Percentiles rank a stretch among this genome's conserved stretches.
phyloP scores from a whole-genome alignment of 495 filamentous ascomycete genomes.

The Penicillium alfredii region DNA sequence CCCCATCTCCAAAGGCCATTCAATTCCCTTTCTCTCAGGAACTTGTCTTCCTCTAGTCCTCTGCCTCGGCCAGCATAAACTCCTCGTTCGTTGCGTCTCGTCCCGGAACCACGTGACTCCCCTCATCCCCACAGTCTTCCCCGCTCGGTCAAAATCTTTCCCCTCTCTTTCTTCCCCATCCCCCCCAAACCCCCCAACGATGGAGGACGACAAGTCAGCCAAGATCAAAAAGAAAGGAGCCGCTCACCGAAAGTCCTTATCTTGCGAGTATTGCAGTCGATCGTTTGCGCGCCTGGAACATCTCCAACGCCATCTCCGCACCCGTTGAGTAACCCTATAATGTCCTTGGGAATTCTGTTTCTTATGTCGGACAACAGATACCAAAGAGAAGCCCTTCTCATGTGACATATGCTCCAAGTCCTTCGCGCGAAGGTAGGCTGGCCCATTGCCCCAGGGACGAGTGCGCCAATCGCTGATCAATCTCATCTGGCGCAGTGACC shows the following conservation, averaged over 20 bases:
- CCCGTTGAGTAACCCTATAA: constrained; percentile 44
- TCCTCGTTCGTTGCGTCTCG: constrained; percentile 14
- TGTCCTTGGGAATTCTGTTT: constrained; percentile 7
- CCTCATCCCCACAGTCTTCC: constrained; percentile 29
- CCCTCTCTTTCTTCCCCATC: not conserved
- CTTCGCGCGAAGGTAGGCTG: constrained; percentile 47
- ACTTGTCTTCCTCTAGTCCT: too few relatives aligned
- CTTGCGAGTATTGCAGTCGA: constrained; percentile 46
- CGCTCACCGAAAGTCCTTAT: constrained; percentile 41
- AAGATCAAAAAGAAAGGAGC: constrained; percentile 43
- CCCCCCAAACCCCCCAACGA: constrained; percentile 9
- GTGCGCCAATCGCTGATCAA: constrained; percentile 28
- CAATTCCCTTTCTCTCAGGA: too few relatives aligned
- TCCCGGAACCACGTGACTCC: constrained; percentile 15
- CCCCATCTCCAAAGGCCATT: too few relatives aligned
- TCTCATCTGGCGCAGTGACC: constrained; percentile 48
- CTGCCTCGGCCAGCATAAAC: too few relatives aligned
- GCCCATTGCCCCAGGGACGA: too few relatives aligned
- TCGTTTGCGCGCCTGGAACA: constrained; percentile 48
- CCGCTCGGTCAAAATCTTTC: constrained; percentile 27
- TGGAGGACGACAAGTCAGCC: constrained; percentile 41
- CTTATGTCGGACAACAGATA: constrained; percentile 39
- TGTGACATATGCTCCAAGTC: constrained; percentile 49
- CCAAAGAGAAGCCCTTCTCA: constrained; percentile 50
- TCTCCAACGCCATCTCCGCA: constrained; percentile 51